Evolutionary conservation across 1,284 basidiomycete genomes (phyloP).

Genomic region (Pseudozyma pruni): DNA sequence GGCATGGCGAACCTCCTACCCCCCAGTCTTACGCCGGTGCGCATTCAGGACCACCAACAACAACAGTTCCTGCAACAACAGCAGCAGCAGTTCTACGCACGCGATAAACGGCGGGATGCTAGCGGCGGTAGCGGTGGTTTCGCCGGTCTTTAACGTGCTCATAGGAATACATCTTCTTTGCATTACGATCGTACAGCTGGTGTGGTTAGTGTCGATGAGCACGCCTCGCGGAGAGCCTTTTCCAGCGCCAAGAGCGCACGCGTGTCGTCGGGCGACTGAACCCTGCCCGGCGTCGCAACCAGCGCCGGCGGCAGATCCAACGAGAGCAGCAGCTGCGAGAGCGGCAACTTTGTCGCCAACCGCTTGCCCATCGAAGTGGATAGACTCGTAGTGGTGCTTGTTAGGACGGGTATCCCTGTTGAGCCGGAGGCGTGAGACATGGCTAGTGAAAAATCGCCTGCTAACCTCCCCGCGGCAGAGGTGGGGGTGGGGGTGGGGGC

Average conservation of each 20-base stretch:
- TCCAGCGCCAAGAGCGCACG: constrained; percentile 43
- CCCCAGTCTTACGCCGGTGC: constrained; percentile 34
- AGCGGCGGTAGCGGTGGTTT: constrained; percentile 27
- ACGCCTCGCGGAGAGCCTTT: constrained; percentile 37
- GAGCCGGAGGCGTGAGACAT: constrained; percentile 13
- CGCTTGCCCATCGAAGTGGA: constrained; percentile 25
- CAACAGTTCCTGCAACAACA: constrained; percentile 26
- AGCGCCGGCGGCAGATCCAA: constrained; percentile 42
- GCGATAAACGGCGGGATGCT: constrained; percentile 19
- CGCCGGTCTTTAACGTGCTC: not conserved
- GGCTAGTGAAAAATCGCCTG: constrained; percentile 45
- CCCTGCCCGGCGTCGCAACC: not conserved
- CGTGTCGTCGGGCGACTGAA: constrained; percentile 34
- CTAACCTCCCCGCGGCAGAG: constrained; percentile 8
- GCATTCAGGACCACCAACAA: constrained; percentile 44
- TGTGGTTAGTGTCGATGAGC: constrained; percentile 13
- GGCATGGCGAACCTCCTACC: constrained; percentile 54
- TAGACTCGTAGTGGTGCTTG: constrained; percentile 11
- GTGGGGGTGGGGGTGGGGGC: not conserved
- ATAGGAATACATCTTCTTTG: not conserved
- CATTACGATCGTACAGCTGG: no score
- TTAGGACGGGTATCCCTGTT: constrained; percentile 2
- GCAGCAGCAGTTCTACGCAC: constrained; percentile 14
- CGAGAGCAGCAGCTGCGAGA: constrained; percentile 51
- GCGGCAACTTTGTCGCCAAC: constrained; percentile 15